Evolutionary conservation across 163 green algal species (phyloP).

Genomic region (Prototheca stagnorum): DNA sequence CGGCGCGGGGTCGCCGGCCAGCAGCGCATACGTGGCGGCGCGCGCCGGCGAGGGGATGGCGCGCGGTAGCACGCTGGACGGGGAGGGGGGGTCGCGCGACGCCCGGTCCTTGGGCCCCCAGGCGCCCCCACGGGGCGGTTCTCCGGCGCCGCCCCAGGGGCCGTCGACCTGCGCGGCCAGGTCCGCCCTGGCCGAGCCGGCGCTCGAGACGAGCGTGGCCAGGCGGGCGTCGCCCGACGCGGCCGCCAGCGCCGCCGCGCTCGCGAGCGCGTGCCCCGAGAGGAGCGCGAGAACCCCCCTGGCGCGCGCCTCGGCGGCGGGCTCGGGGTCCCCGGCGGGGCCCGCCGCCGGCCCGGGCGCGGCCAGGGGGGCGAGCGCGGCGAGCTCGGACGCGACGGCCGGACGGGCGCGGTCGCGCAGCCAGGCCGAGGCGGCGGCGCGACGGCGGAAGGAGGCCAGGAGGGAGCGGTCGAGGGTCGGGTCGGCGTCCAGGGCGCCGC

Average conservation of each 20-base stretch:
- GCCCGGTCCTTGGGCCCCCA: conserved; percentile 1
- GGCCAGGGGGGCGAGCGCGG: background rate
- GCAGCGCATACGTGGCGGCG: conserved; percentile 37
- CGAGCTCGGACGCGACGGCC: background rate
- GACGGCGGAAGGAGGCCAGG: conserved; percentile 10
- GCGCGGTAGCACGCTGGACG: conserved; percentile 12
- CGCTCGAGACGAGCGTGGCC: conserved; percentile 44
- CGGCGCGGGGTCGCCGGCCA: conserved; percentile 39
- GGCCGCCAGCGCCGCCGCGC: conserved; percentile 36
- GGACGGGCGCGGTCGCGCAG: conserved; percentile 23
- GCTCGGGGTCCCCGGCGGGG: background rate
- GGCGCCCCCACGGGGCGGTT: conserved; percentile 6
- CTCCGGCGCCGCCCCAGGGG: background rate
- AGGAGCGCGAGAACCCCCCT: conserved; percentile 51
- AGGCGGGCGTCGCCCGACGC: conserved; percentile 47
- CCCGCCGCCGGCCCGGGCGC: background rate
- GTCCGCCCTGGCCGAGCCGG: conserved; percentile 2
- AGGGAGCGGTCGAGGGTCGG: background rate
- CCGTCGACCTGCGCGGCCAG: background rate
- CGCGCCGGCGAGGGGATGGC: conserved; percentile 23
- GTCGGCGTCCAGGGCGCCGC: background rate
- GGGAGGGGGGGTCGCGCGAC: conserved; percentile 26
- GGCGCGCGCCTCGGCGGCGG: no score
- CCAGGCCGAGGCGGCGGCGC: conserved; percentile 21
- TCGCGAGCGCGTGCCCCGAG: conserved; percentile 34